Evolutionary conservation across 495 filamentous ascomycete genomes (phyloP).

Genomic region (Penicillium antarcticum): DNA sequence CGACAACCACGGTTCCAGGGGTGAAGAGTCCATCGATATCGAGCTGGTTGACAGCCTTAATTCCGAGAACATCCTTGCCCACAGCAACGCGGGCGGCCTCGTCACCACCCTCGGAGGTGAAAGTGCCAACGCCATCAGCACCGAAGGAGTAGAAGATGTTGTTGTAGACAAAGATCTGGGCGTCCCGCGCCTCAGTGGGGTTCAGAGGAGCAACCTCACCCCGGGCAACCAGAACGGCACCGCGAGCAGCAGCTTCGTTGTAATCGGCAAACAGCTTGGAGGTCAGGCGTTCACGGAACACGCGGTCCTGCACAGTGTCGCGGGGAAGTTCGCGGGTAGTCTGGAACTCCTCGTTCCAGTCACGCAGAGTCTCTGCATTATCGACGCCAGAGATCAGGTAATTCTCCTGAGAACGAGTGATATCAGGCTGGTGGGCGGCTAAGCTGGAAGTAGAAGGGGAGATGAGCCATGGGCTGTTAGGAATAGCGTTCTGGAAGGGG

Average conservation of each 20-base stretch:
- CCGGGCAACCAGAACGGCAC: slow-evolving; percentile 87
- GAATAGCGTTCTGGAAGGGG: slow-evolving; percentile 89
- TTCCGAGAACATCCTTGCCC: slow-evolving; percentile 93
- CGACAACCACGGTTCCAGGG: slow-evolving; percentile 92
- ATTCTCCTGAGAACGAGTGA: slow-evolving; percentile 87
- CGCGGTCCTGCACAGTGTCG: slow-evolving; percentile 89
- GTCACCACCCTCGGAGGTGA: slow-evolving; percentile 92
- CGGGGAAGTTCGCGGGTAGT: slow-evolving; percentile 90
- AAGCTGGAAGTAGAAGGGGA: slow-evolving; percentile 58
- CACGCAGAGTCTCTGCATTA: slow-evolving; percentile 86
- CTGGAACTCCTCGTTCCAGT: slow-evolving; percentile 99
- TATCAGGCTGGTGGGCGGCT: slow-evolving; percentile 72
- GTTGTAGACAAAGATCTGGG: slow-evolving; percentile 99
- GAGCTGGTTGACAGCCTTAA: slow-evolving; percentile 91
- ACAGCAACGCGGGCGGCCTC: slow-evolving; percentile 95
- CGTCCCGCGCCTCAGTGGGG: slow-evolving; percentile 86
- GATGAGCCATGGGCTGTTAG: slow-evolving; percentile 90
- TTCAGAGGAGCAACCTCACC: slow-evolving; percentile 96
- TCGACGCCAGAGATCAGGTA: slow-evolving; percentile 87
- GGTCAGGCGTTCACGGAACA: slow-evolving; percentile 90
- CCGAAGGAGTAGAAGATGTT: slow-evolving; percentile 99
- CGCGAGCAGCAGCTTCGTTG: slow-evolving; percentile 88
- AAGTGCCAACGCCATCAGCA: slow-evolving; percentile 95
- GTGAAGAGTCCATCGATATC: slow-evolving; percentile 93
- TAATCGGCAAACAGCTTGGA: slow-evolving; percentile 98